Percentiles rank a stretch among this genome's conserved stretches.
phyloP scores from a whole-genome alignment of 1,284 basidiomycete species.

The Ceratobasidium sp. region DNA sequence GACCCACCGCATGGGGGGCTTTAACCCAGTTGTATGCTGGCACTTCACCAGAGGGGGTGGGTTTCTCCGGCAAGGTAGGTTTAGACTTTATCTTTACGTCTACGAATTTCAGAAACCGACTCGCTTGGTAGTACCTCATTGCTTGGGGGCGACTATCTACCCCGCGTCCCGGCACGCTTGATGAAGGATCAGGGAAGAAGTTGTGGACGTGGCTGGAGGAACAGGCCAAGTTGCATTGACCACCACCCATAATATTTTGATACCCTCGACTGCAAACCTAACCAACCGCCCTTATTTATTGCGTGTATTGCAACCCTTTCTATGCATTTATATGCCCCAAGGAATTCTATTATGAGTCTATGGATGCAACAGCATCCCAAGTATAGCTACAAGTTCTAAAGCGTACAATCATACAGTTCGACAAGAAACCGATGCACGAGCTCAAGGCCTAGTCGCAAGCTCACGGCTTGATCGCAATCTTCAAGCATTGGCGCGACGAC shows the following conservation, averaged over 20 bases:
- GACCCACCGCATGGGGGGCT: slow-evolving; percentile 54
- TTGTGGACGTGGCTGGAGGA: slow-evolving; percentile 60
- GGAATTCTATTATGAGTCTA: slow-evolving; percentile 8
- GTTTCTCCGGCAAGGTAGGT: slow-evolving; percentile 48
- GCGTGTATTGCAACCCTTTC: too few relatives aligned
- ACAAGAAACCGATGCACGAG: neutral
- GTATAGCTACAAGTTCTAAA: slow-evolving; percentile 35
- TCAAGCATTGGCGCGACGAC: slow-evolving; percentile 67
- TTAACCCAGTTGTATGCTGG: slow-evolving; percentile 63
- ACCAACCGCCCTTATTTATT: too few relatives aligned
- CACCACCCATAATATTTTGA: too few relatives aligned
- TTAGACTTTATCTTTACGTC: neutral
- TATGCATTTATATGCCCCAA: too few relatives aligned
- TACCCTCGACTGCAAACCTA: too few relatives aligned
- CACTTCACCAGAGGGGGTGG: slow-evolving; percentile 56
- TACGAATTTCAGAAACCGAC: too few relatives aligned
- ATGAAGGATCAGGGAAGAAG: slow-evolving; percentile 50
- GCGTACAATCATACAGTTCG: neutral
- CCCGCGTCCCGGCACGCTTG: slow-evolving; percentile 46
- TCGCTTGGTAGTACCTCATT: slow-evolving; percentile 36
- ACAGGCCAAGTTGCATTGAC: slow-evolving; percentile 47
- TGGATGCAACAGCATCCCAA: slow-evolving; percentile 9
- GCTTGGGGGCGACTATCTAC: slow-evolving; percentile 36
- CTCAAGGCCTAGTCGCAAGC: neutral
- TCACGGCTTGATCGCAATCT: slow-evolving; percentile 71